Evolutionary conservation across 345 rosid species (phyloP).

Genomic region (Ceriops tagal): DNA sequence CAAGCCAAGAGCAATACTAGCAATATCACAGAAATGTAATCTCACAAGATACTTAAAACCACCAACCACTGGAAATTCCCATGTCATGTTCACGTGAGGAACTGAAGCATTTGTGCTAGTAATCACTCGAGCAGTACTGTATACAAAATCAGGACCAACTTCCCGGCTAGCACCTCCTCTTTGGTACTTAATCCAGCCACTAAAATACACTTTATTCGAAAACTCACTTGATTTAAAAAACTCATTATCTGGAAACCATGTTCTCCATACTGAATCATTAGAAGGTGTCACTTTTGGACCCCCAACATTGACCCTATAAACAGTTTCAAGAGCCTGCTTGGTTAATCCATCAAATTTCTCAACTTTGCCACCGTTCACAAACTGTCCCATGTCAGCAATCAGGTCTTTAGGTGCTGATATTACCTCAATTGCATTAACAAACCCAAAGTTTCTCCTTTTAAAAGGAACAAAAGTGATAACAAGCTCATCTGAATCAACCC

Average conservation of each 20-base stretch:
- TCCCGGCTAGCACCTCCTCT: conserved; percentile 68
- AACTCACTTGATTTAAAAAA: conserved; percentile 49
- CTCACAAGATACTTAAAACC: conserved; percentile 64
- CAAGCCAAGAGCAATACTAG: conserved; percentile 61
- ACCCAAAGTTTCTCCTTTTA: conserved; percentile 45
- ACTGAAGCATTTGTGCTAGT: conserved; percentile 44
- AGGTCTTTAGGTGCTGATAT: conserved; percentile 85
- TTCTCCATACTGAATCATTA: conserved; percentile 86
- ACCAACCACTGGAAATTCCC: conserved; percentile 58
- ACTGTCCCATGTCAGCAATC: conserved; percentile 51
- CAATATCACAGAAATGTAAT: conserved; percentile 83
- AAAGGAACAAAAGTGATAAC: conserved; percentile 55
- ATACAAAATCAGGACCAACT: conserved; percentile 76
- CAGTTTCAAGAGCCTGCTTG: conserved; percentile 53
- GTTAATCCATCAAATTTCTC: conserved; percentile 47
- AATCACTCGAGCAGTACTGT: conserved; percentile 59
- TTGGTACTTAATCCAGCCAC: conserved; percentile 59
- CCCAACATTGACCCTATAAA: conserved; percentile 69
- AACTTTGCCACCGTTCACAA: conserved; percentile 36
- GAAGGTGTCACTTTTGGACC: conserved; percentile 85
- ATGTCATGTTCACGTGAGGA: conserved; percentile 54
- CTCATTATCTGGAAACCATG: conserved; percentile 78
- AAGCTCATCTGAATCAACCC: conserved; percentile 46
- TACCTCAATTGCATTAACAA: conserved; percentile 83
- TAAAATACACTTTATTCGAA: conserved; percentile 38